These are phyloP conservation scores for Candida pini DNA, from an alignment of 805 yeast species.

Conservation along the genomic window DNA sequence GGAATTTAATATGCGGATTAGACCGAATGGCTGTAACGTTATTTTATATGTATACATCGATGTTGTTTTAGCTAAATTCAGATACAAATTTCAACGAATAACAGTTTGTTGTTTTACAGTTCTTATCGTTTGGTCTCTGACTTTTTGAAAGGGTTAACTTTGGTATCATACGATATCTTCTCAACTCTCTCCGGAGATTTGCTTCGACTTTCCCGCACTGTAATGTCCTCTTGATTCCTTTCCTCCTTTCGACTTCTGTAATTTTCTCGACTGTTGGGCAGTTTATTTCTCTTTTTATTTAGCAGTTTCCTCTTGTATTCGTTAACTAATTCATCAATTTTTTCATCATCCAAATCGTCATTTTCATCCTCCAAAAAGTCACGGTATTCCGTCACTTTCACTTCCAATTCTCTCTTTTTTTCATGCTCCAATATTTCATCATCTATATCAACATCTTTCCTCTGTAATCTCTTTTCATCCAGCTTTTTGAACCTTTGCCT, in stretches of 20 bases:
- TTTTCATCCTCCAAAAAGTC: slow-evolving; percentile 46
- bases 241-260: background rate
- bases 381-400: slow-evolving; percentile 44
- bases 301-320: slow-evolving; percentile 21
- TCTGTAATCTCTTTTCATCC: slow-evolving; percentile 10
- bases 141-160: background rate
- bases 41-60: no score
- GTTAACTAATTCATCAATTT: slow-evolving; percentile 29
- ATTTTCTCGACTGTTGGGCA: background rate
- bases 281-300: background rate
- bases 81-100: no score
- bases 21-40: no score
- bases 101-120: no score
- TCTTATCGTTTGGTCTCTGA: background rate
- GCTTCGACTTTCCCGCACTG: background rate
- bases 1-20: no score
- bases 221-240: background rate
- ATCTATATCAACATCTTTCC: slow-evolving; percentile 11
- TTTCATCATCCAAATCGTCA: slow-evolving; percentile 31
- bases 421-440: slow-evolving; percentile 32
- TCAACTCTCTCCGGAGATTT: no score
- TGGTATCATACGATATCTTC: background rate
- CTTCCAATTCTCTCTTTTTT: slow-evolving; percentile 34
- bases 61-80: no score
- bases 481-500: slow-evolving; percentile 25